Percentiles rank a stretch among this genome's conserved stretches.
phyloP scores from a whole-genome alignment of 306 rosid genomes.

The peach (Prunus persica) region DNA sequence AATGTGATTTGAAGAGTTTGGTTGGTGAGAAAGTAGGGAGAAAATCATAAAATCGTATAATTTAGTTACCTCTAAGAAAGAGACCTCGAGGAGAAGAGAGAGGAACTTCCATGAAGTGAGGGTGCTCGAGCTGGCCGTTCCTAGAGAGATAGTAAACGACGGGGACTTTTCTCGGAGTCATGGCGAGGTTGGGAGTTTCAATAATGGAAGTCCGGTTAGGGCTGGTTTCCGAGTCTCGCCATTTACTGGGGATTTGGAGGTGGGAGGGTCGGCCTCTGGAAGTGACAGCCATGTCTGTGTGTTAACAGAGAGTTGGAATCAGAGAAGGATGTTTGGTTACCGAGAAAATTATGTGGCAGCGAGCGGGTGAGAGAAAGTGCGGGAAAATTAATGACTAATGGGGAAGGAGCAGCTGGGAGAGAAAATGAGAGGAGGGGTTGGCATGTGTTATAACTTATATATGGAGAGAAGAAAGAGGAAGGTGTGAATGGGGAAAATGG shows the following conservation, averaged over 20 bases:
- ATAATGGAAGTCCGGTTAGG: constrained; percentile 49
- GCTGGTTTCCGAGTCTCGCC: constrained; percentile 59
- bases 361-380: neutral
- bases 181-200: constrained; percentile 29
- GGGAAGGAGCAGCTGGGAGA: neutral
- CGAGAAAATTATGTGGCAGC: neutral
- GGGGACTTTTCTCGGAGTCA: constrained; percentile 46
- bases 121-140: constrained; percentile 92
- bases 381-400: neutral
- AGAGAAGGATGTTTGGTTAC: constrained; percentile 1
- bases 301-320: neutral
- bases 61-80: constrained; percentile 62
- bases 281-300: constrained; percentile 52
- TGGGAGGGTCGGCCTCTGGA: constrained; percentile 42
- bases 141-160: constrained; percentile 87
- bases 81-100: constrained; percentile 88
- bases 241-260: constrained; percentile 61
- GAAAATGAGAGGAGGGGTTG: neutral
- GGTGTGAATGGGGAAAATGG: neutral
- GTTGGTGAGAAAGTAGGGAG: neutral
- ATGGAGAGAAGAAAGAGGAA: constrained; percentile 5
- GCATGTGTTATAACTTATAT: neutral
- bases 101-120: constrained; percentile 95
- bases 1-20: neutral
- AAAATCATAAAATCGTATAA: neutral